Evolutionary conservation across 2,329 filamentous ascomycete species (phyloP).

Genomic region (Xylariaceae sp.): DNA sequence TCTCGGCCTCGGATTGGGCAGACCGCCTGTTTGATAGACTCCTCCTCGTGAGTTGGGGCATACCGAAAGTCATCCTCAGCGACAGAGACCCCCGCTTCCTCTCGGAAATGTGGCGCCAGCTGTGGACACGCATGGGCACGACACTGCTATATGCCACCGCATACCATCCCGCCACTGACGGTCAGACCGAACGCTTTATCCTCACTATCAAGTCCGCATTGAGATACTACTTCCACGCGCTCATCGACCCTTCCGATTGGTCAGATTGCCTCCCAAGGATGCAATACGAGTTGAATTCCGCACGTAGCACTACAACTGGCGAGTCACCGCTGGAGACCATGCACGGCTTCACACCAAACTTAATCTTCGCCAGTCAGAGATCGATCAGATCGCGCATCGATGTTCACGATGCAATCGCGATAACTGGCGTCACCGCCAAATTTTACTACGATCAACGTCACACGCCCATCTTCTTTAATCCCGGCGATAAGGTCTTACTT

Average conservation of each 20-base stretch:
- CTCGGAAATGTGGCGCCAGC: not conserved
- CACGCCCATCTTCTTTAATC: not conserved
- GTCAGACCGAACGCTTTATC: not conserved
- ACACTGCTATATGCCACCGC: not conserved
- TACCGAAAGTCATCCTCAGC: not conserved
- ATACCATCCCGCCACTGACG: not conserved
- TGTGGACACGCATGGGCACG: not conserved
- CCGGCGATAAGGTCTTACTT: not conserved
- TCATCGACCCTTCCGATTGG: not conserved
- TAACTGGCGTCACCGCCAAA: not conserved
- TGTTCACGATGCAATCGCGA: not conserved
- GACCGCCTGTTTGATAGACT: not conserved
- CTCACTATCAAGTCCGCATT: not conserved
- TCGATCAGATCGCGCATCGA: not conserved
- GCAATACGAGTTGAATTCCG: not conserved
- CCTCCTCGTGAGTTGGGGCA: not conserved
- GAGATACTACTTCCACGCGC: not conserved
- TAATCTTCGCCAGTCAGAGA: not conserved
- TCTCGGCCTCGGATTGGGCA: not conserved
- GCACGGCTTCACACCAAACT: not conserved
- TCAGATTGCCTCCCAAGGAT: not conserved
- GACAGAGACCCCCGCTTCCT: constrained; percentile 1
- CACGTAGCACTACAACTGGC: not conserved
- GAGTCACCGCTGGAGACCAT: not conserved
- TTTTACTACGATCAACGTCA: not conserved